Conservation (phyloP, 176 grass and related monocot species). For the Lolium multiflorum region DNA sequence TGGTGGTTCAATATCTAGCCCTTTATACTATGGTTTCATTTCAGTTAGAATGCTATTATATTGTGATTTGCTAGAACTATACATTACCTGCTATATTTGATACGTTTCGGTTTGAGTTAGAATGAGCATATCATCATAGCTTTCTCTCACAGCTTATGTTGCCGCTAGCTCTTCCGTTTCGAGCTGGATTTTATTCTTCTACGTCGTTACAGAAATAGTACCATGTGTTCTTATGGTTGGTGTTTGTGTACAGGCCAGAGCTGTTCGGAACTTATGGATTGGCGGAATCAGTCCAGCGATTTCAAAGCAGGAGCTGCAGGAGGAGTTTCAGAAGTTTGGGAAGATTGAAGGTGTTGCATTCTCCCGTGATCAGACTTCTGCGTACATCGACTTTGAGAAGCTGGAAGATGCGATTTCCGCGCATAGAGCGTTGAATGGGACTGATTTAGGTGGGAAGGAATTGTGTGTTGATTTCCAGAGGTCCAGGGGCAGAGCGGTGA, state of each 20-base stretch:
- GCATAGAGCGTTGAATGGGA: constrained; percentile 81
- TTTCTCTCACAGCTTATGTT: background rate
- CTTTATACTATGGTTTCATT: constrained; percentile 14
- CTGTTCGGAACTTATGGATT: constrained; percentile 87
- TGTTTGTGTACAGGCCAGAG: constrained; percentile 64
- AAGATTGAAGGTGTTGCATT: constrained; percentile 74
- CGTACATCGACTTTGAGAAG: constrained; percentile 75
- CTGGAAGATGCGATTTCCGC: constrained; percentile 92
- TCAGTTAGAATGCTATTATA: background rate
- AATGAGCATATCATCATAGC: background rate
- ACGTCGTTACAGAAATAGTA: constrained; percentile 27
- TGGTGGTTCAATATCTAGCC: background rate
- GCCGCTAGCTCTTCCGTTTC: background rate
- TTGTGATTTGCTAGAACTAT: too few relatives aligned
- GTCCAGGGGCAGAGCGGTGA: constrained; percentile 66
- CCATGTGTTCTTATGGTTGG: background rate
- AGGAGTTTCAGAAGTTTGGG: constrained; percentile 79
- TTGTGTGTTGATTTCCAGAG: constrained; percentile 97
- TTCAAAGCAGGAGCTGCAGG: constrained; percentile 71
- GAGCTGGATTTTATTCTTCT: background rate
- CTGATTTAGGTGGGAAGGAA: constrained; percentile 66
- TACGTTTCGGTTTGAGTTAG: background rate
- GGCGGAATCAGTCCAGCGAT: constrained; percentile 72
- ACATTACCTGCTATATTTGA: background rate
- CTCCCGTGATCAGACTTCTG: constrained; percentile 66